These are phyloP conservation scores for Alternaria postmessia DNA, from an alignment of 2,329 filamentous ascomycete species.

Conservation along the genomic window DNA sequence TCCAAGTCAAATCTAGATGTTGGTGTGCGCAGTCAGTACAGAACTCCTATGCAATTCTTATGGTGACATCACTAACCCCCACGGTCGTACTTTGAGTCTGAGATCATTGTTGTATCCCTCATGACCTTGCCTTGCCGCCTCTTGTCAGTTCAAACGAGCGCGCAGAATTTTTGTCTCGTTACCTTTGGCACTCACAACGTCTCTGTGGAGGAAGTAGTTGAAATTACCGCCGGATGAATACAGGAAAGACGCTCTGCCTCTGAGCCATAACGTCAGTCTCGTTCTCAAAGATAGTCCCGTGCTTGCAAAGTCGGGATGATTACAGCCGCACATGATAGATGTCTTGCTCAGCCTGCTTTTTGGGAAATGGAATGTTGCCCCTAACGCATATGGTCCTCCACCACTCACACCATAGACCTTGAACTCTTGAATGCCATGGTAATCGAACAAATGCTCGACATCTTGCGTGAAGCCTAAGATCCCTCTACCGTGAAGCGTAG, in stretches of 20 bases:
- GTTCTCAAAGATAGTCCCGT: not conserved
- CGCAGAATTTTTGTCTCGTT: not conserved
- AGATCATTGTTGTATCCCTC: not conserved
- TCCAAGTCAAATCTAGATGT: not conserved
- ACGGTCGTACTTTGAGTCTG: not conserved
- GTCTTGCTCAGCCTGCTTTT: not conserved
- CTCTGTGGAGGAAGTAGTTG: not conserved
- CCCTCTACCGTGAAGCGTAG: not conserved
- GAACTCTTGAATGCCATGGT: slow-evolving; percentile 1
- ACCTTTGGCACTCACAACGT: not conserved
- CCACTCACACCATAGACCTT: not conserved
- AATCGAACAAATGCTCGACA: slow-evolving; percentile 2
- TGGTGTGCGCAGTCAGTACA: not conserved
- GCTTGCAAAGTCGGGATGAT: not conserved
- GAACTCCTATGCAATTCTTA: not conserved
- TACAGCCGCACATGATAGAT: not conserved
- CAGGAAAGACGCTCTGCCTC: not conserved
- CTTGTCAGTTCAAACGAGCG: not conserved
- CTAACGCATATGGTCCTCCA: slow-evolving; percentile 2
- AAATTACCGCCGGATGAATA: not conserved
- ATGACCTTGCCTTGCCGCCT: not conserved
- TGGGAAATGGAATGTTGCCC: not conserved
- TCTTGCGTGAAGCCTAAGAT: slow-evolving; percentile 1
- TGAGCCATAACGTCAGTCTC: not conserved
- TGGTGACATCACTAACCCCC: not conserved